Base-by-base conservation (phyloP, 1,284 basidiomycete species). In the Puccinia hordei region DNA sequence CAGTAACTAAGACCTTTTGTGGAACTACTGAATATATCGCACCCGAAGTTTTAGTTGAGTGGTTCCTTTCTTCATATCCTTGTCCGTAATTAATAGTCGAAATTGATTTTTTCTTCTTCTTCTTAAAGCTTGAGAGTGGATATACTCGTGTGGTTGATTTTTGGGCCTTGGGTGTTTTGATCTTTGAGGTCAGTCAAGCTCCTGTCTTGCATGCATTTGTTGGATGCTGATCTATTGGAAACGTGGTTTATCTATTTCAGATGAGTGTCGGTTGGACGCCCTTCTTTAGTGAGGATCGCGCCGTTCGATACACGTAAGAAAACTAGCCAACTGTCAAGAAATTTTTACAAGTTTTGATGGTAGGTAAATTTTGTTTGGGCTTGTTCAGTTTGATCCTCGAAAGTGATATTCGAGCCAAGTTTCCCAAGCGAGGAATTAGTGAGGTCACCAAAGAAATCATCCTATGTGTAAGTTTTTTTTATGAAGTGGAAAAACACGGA, bases 231-330 rank as follows among this genome's bases (percentile, higher is more conserved):
- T 44, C 15, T 15, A 12, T 12, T 41, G 38, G 38, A 12, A 41
- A 41, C 12, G 38, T 4, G 38, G 38, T 41, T n/a, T n/a, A n/a
- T n/a, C n/a, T n/a, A n/a, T n/a, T 35, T 2, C 44, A 87, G 78
- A 87, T 87, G 86, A 86, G 85, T 82, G 87, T 84, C 73, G 86
- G 86, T 4, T 87, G 85, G 85, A 84, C 83, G 55, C 86, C 86
- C 0, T 87, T 87, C 83, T 87, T 86, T 81, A 84, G 85, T 17
- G 86, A 87, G 73, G 85, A 85, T 68, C 80, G 73, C 2, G 79
- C 83, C 41, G 82, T 82, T 19, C 82, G 83, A 49, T 73, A 80
- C 53, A 65, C 38, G 71, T 73, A 61, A 61, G 59, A 6, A 27
- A 44, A 51, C n/a, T n/a, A n/a, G n/a, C n/a, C n/a, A n/a, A n/a